A percentile compares a stretch with the other conserved stretches of the same genome.
phyloP scores from a whole-genome alignment of 805 yeast genomes.

The Kluyveromyces dobzhanskii region DNA sequence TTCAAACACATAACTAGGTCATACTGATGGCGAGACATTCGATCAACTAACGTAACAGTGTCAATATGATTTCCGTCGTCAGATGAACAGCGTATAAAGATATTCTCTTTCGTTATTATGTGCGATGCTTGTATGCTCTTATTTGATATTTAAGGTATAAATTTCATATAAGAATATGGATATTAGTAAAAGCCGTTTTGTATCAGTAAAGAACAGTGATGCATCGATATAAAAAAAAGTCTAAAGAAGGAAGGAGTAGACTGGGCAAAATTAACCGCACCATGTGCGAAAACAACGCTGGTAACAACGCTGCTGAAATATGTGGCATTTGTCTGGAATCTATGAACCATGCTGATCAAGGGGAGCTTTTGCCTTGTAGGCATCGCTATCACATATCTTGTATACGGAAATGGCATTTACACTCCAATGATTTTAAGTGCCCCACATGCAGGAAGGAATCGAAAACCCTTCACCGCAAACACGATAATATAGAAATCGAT shows the following conservation, averaged over 20 bases:
- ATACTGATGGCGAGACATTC: slow-evolving; percentile 89
- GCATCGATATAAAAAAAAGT: too few species aligned
- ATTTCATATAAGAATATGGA: too few species aligned
- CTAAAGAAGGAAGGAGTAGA: too few species aligned
- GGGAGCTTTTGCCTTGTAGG: slow-evolving; percentile 37
- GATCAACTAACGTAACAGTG: too few species aligned
- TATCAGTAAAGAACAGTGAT: too few species aligned
- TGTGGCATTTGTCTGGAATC: slow-evolving; percentile 58
- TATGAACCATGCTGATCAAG: slow-evolving; percentile 20
- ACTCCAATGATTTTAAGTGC: slow-evolving; percentile 19
- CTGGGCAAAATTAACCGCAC: too few species aligned
- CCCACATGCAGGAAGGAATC: slow-evolving; percentile 24
- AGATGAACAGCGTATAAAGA: too few species aligned
- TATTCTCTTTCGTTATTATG: too few species aligned
- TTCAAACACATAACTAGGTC: slow-evolving; percentile 79
- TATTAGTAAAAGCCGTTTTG: not conserved
- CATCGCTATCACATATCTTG: slow-evolving; percentile 54
- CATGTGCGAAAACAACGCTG: too few species aligned
- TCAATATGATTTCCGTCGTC: too few species aligned
- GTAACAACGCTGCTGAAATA: slow-evolving; percentile 10
- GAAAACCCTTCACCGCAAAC: slow-evolving; percentile 4
- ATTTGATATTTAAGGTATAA: too few species aligned
- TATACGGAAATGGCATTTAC: slow-evolving; percentile 43
- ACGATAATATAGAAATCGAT: slow-evolving; percentile 7
- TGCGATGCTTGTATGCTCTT: not conserved